A percentile compares a stretch with the other conserved stretches of the same genome.
Evolutionary conservation across 495 filamentous ascomycete genomes (phyloP).

Genomic region (Penicillium roqueforti): DNA sequence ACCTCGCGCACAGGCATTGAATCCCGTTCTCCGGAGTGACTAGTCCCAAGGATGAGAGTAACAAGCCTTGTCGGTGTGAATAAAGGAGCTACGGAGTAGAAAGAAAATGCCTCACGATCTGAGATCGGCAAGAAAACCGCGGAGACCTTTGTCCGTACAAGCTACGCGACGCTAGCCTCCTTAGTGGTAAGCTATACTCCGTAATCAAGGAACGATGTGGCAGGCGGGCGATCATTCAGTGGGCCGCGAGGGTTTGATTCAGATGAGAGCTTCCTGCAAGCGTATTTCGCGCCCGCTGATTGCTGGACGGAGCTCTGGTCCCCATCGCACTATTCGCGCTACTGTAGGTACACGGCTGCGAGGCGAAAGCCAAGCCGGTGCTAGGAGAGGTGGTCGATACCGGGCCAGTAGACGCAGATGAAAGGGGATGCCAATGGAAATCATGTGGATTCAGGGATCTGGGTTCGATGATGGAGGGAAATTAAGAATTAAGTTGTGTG

Average conservation of each 20-base stretch:
- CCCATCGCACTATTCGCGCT: conserved; percentile 16
- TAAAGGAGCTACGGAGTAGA: neutral
- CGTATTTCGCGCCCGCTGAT: conserved; percentile 16
- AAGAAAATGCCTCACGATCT: conserved; percentile 17
- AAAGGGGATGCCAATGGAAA: conserved; percentile 5
- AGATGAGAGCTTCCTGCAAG: conserved; percentile 16
- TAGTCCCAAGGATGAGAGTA: no score
- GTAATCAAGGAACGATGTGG: conserved; percentile 23
- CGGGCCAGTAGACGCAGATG: neutral
- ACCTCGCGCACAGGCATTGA: no score
- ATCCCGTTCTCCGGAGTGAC: no score
- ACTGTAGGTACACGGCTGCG: conserved; percentile 31
- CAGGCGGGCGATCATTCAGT: conserved; percentile 27
- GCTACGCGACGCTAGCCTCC: neutral
- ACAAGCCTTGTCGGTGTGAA: neutral
- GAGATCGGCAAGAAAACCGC: conserved; percentile 4
- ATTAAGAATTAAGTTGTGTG: conserved; percentile 4
- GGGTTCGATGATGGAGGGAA: neutral
- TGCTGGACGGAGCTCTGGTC: conserved; percentile 8
- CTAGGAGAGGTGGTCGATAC: neutral
- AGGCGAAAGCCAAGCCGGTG: conserved; percentile 22
- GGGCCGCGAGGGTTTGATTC: conserved; percentile 30
- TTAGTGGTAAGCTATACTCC: neutral
- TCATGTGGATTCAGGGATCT: conserved; percentile 3
- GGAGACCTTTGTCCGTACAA: neutral